Conservation (phyloP, 176 grass and related monocot genomes). For the Tillandsia fasciculata region DNA sequence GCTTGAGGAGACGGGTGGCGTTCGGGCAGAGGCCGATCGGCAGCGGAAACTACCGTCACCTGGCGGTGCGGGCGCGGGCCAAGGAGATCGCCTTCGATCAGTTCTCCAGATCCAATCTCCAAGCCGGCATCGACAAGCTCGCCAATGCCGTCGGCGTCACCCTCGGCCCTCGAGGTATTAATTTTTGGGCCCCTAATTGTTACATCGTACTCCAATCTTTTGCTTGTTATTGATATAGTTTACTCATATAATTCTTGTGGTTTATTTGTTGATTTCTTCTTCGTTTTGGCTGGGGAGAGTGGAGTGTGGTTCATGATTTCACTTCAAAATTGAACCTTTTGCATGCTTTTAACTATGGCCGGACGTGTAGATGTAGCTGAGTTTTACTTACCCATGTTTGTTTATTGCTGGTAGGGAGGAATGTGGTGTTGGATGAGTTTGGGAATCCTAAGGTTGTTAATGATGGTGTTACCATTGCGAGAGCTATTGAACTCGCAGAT, state of each 20-base stretch:
- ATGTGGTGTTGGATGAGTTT: slow-evolving; percentile 62
- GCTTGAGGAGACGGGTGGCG: slow-evolving; percentile 21
- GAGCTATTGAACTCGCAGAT: slow-evolving; percentile 58
- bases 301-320: no score
- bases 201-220: slow-evolving; percentile 13
- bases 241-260: no score
- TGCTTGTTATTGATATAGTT: background rate
- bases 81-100: slow-evolving; percentile 73
- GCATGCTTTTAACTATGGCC: no score
- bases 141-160: slow-evolving; percentile 65
- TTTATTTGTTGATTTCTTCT: no score
- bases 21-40: slow-evolving; percentile 19
- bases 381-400: background rate
- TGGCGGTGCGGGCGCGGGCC: slow-evolving; percentile 37
- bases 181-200: background rate
- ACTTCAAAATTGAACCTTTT: no score
- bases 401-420: slow-evolving; percentile 36
- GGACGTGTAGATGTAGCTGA: background rate
- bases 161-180: slow-evolving; percentile 53
- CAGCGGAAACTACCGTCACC: slow-evolving; percentile 13
- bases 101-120: slow-evolving; percentile 38
- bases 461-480: slow-evolving; percentile 67
- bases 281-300: no score
- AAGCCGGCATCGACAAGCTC: slow-evolving; percentile 62
- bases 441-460: slow-evolving; percentile 56